Evolutionary conservation across 2,329 filamentous ascomycete species (phyloP), one percentile per base, ranked within the genome.

Genomic region (Aspergillus proliferans): DNA sequence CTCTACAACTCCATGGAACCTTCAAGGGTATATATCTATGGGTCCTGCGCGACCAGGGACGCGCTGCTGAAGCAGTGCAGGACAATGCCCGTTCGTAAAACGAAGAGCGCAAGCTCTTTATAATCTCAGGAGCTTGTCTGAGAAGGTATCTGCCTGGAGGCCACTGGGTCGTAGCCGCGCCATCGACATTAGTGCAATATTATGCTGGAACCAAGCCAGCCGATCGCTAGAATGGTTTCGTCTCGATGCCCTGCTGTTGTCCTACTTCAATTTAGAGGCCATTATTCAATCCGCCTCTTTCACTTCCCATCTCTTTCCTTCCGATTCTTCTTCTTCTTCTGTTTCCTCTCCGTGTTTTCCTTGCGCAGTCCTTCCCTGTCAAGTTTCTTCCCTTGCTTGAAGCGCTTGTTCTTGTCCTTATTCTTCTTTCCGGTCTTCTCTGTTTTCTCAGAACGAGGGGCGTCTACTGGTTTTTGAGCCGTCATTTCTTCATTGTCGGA

Each of bases 321-420:
- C 34, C 62, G 63, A 19, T 60, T 57, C 21, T 75, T 67, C 60
- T 79, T 75, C 55, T 69, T 69, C 51, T 69, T 67, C 30, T 64
- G 48, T 24, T 60, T 57, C 51, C 60, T 58, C 45, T 65, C 58
- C 48, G 61, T 59, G 39, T 63, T 60, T 26, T 55, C 52, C 36
- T 61, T 54, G 47, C 49, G 61, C 47, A 52, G 60, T 28, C 54
- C 60, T 38, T 58, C 58, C 49, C 60, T 65, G 48, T 48, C 63
- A 39, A 54, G 56, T 49, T 58, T 64, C 41, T 56, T 64, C 47
- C 58, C 58, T 44, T 51, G 52, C 48, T 60, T 64, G 10, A 47
- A 41, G 12, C 38, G 40, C 49, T 54, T 60, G 53, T 50, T 64
- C 43, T 60, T 69, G 51, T 62, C 68, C 40, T 56, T 62, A 19